Conservation (phyloP, 331 rosid species). For the Pyracantha coccinea region DNA sequence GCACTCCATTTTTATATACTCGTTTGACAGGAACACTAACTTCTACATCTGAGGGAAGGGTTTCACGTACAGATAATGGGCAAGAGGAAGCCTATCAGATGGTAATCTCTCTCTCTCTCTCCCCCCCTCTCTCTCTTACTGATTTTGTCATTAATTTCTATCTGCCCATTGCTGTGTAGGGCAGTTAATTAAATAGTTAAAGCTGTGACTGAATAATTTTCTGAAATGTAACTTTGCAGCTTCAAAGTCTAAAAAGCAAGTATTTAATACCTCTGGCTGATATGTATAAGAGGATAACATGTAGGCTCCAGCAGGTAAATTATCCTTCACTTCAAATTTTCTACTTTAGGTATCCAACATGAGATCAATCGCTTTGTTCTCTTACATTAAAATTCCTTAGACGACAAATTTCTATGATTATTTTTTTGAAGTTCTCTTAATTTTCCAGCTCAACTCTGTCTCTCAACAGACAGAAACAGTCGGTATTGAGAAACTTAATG, state of each 20-base stretch:
- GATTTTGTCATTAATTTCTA: background rate
- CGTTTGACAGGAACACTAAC: background rate
- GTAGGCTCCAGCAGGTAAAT: constrained; percentile 52
- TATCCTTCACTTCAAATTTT: background rate
- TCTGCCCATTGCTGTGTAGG: background rate
- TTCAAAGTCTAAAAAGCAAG: background rate
- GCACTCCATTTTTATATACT: background rate
- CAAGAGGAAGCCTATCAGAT: constrained; percentile 61
- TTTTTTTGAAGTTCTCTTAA: background rate
- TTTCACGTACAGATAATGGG: constrained; percentile 51
- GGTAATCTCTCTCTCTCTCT: constrained; percentile 28
- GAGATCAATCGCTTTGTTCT: background rate
- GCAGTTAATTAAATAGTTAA: background rate
- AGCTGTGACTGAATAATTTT: background rate
- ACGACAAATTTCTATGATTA: background rate
- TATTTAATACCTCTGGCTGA: constrained; percentile 24
- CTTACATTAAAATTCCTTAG: background rate
- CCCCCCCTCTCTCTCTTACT: background rate
- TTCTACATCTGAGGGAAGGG: background rate
- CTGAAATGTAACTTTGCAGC: background rate
- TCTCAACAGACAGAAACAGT: constrained; percentile 50
- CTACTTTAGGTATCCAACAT: background rate
- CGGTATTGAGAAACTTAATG: constrained; percentile 35
- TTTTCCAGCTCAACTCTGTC: constrained; percentile 42
- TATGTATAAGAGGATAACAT: constrained; percentile 39